phyloP scores from a whole-genome alignment of 495 filamentous ascomycete genomes.

The Penicillium desertorum region DNA sequence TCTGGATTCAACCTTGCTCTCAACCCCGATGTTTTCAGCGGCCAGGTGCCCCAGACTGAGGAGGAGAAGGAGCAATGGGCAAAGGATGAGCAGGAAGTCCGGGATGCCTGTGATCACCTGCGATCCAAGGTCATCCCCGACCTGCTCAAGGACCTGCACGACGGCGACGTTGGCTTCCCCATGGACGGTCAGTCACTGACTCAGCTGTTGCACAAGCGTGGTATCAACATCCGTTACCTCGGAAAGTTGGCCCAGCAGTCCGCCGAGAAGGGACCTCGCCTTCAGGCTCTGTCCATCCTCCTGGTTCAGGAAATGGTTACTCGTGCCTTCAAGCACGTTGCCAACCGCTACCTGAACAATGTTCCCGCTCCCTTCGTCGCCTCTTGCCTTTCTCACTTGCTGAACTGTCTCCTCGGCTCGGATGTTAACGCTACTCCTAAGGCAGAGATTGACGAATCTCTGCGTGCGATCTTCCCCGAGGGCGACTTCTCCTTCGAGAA shows the following conservation, averaged over 20 bases:
- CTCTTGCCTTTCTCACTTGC: slow-evolving; percentile 77
- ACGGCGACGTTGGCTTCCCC: slow-evolving; percentile 92
- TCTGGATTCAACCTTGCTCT: slow-evolving; percentile 82
- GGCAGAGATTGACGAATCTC: slow-evolving; percentile 70
- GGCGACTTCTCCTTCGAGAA: slow-evolving; percentile 80
- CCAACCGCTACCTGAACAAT: slow-evolving; percentile 73
- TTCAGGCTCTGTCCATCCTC: slow-evolving; percentile 73
- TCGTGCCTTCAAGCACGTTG: slow-evolving; percentile 90
- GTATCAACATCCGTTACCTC: slow-evolving; percentile 95
- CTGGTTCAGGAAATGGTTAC: slow-evolving; percentile 89
- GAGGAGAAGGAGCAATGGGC: slow-evolving; percentile 84
- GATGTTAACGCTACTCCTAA: slow-evolving; percentile 72
- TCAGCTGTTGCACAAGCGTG: slow-evolving; percentile 89
- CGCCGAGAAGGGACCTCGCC: slow-evolving; percentile 63
- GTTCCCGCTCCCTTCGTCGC: slow-evolving; percentile 76
- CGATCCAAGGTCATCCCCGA: slow-evolving; percentile 70
- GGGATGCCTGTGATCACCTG: slow-evolving; percentile 77
- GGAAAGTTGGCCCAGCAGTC: slow-evolving; percentile 74
- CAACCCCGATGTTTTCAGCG: slow-evolving; percentile 95
- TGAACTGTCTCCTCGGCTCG: slow-evolving; percentile 89
- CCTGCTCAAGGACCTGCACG: slow-evolving; percentile 77
- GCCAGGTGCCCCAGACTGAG: slow-evolving; percentile 84
- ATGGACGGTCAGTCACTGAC: slow-evolving; percentile 95
- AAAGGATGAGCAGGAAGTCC: slow-evolving; percentile 85
- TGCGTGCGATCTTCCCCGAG: slow-evolving; percentile 75